Evolutionary conservation across 1,284 basidiomycete species (phyloP), one percentile per base, ranked within the genome.

Genomic region (Ceratobasidium sp.): DNA sequence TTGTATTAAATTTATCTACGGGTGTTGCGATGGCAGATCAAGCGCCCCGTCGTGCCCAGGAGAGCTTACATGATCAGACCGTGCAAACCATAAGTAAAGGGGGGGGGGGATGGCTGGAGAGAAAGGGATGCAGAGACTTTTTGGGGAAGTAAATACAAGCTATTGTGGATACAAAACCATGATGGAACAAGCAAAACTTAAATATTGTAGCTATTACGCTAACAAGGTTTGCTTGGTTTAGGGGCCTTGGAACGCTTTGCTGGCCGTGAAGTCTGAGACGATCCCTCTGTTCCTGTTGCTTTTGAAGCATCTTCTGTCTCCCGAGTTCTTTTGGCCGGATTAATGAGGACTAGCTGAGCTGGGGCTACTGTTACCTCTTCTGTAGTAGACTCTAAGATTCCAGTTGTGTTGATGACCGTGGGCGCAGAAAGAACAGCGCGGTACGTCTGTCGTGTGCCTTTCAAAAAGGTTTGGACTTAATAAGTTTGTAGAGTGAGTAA

Each of bases 351-450:
- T 20, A 23, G 23, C 26, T 28, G 69, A 15, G 42, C 20, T 5
- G 42, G 26, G 20, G 17, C 23, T 28, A 26, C 7, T 13, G 40
- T 6, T 10, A n/a, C 7, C 28, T 62, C 57, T 46, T 12, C 33
- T 9, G 23, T 5, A 44, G 40, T 20, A 44, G 40, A n/a, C 3
- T 64, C 40, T 23, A 9, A 3, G n/a, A 20, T 33, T 23, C 62
- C 42, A 12, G 23, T n/a, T 42, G 42, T 23, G 6, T 33, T 84
- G 13, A 94, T 87, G 10, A 93, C 82, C 71, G 83, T 88, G 0
- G 93, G 92, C 80, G 93, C 91, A 2, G 93, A 93, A 20, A 94
- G 85, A 0, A 94, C 88, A 0, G 93, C 91, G 1, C 93, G 88
- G 81, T 93, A 94, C 3, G 88, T 90, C 78, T 85, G 86, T 13